phyloP scores from a whole-genome alignment of 163 green algal genomes.

The Prototheca wickerhamii region DNA sequence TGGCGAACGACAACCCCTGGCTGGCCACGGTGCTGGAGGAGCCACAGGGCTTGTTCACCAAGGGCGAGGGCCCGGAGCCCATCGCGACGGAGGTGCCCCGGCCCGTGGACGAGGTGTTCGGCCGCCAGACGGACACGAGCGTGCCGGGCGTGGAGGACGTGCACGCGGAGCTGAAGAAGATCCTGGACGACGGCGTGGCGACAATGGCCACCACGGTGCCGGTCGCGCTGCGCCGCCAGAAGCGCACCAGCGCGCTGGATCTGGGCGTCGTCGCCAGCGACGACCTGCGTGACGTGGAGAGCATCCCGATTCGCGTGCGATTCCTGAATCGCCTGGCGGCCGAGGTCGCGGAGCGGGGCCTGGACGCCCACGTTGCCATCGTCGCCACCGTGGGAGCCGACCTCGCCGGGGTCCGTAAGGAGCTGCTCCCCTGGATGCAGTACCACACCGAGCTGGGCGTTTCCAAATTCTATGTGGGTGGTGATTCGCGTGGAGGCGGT shows the following conservation, averaged over 20 bases:
- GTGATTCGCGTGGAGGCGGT: neutral
- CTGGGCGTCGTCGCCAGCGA: conserved; percentile 11
- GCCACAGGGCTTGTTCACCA: neutral
- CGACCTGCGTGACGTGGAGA: neutral
- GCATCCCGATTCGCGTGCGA: conserved; percentile 4
- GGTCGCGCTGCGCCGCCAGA: conserved; percentile 10
- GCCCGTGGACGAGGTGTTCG: neutral
- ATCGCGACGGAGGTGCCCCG: neutral
- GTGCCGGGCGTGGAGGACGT: conserved; percentile 27
- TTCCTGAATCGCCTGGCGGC: conserved; percentile 19
- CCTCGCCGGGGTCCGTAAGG: conserved; percentile 24
- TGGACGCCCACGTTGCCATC: conserved; percentile 4
- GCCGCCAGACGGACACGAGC: neutral
- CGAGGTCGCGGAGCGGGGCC: neutral
- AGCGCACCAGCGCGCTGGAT: neutral
- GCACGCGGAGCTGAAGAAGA: conserved; percentile 20
- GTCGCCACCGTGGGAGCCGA: conserved; percentile 27
- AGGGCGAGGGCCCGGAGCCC: neutral
- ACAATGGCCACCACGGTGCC: neutral
- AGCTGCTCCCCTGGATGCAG: conserved; percentile 46
- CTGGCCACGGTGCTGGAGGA: neutral
- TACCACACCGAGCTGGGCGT: conserved; percentile 43
- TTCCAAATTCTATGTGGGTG: conserved; percentile 32
- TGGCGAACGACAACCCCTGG: neutral
- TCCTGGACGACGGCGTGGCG: neutral